Evolutionary conservation across 306 rosid species (phyloP).

Genomic region (Carpinus viminea): DNA sequence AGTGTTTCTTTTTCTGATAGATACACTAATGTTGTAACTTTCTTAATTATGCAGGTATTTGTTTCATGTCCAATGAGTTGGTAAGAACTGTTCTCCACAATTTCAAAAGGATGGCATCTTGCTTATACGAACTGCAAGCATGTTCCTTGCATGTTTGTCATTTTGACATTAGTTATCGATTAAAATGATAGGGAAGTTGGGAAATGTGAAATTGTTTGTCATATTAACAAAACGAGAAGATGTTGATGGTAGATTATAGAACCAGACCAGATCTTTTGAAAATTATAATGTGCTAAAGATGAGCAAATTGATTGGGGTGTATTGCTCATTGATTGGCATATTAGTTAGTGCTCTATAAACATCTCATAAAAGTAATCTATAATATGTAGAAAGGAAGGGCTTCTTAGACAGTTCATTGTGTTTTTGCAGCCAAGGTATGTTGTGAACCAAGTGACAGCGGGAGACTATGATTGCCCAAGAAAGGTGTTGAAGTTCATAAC

Average conservation of each 20-base stretch:
- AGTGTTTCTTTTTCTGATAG: constrained; percentile 1
- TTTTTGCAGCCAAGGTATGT: constrained; percentile 88
- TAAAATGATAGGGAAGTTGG: background rate
- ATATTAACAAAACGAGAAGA: background rate
- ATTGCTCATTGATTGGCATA: background rate
- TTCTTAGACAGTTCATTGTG: constrained; percentile 22
- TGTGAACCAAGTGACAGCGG: constrained; percentile 94
- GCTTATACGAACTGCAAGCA: constrained; percentile 11
- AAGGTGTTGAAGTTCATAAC: constrained; percentile 85
- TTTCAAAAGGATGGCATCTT: background rate
- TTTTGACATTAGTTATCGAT: background rate
- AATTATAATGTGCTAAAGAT: background rate
- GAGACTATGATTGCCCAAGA: constrained; percentile 94
- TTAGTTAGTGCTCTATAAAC: background rate
- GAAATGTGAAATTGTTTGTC: background rate
- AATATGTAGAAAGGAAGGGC: background rate
- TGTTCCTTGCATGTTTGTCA: background rate
- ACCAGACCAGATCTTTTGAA: background rate
- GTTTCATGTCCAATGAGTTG: constrained; percentile 97
- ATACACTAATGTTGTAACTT: constrained; percentile 34
- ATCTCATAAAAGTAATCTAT: background rate
- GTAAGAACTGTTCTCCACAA: constrained; percentile 46
- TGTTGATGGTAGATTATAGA: background rate
- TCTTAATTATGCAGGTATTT: constrained; percentile 64
- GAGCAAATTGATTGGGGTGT: background rate